These are phyloP conservation scores for Sparassis latifolia DNA, from an alignment of 1,284 basidiomycete genomes.

Conservation along the genomic window DNA sequence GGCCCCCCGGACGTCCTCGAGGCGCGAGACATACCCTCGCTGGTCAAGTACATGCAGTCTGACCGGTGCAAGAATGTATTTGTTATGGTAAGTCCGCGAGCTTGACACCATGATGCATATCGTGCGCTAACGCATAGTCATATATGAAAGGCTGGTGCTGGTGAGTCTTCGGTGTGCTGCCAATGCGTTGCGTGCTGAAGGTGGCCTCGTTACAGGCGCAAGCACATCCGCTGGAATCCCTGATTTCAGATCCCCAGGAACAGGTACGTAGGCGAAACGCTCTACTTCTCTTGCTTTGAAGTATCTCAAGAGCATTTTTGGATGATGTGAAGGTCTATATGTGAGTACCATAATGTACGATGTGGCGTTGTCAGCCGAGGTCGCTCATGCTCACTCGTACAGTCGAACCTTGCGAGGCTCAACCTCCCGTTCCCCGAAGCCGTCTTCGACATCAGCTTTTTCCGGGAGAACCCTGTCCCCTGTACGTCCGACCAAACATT, in stretches of 20 bases:
- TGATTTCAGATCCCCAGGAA: conserved; percentile 73
- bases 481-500: conserved; percentile 38
- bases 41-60: conserved; percentile 66
- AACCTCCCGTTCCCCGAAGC: conserved; percentile 77
- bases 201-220: conserved; percentile 39
- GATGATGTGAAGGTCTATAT: conserved; percentile 42
- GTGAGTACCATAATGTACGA: conserved; percentile 24
- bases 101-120: not conserved
- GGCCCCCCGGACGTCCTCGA: conserved; percentile 25
- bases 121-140: not conserved
- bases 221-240: conserved; percentile 79
- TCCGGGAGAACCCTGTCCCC: conserved; percentile 63
- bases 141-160: conserved; percentile 48
- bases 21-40: conserved; percentile 31
- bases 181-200: not conserved
- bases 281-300: not conserved
- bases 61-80: conserved; percentile 59
- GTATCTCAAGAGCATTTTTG: not conserved
- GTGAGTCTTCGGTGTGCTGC: conserved; percentile 27
- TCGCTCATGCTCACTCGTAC: conserved; percentile 1
- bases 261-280: conserved; percentile 37
- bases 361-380: not conserved
- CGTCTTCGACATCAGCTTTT: conserved; percentile 75
- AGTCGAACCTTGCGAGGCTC: conserved; percentile 71
- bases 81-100: conserved; percentile 53